Percentiles rank a stretch among this genome's conserved stretches.
These are phyloP conservation scores for Sugiyamaella novakii DNA, from an alignment of 1,139 yeast genomes.

Conservation along the genomic window DNA sequence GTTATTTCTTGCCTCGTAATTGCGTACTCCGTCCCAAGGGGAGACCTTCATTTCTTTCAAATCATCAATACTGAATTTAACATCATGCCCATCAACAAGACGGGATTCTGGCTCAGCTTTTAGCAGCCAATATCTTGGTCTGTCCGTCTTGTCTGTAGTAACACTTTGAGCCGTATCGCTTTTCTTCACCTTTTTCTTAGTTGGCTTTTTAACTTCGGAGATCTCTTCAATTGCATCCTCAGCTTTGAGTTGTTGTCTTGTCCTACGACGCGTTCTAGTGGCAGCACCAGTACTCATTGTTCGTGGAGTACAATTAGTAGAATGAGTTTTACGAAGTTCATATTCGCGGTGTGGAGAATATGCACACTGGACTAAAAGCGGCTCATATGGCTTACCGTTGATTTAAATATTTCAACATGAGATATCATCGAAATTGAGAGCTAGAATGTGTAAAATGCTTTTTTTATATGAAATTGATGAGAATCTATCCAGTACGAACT, in stretches of 20 bases:
- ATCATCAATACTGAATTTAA: slow-evolving; percentile 50
- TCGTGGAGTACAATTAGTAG: background rate
- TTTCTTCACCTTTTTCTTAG: background rate
- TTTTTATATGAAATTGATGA: too few species aligned
- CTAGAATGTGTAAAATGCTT: too few species aligned
- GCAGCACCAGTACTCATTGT: background rate
- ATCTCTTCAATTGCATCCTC: background rate
- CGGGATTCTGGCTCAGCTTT: slow-evolving; percentile 57
- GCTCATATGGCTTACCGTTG: too few species aligned
- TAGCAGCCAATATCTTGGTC: slow-evolving; percentile 49
- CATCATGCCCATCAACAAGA: slow-evolving; percentile 53
- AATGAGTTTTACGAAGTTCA: background rate
- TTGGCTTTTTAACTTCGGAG: background rate
- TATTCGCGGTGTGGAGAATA: background rate
- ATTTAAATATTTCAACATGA: too few species aligned
- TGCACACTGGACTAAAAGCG: background rate
- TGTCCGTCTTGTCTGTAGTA: background rate
- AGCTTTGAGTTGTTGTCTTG: slow-evolving; percentile 4
- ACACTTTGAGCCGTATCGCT: background rate
- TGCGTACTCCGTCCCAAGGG: slow-evolving; percentile 61
- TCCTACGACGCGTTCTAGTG: slow-evolving; percentile 11
- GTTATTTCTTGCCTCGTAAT: slow-evolving; percentile 55
- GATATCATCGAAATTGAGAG: too few species aligned
- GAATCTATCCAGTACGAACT: too few species aligned
- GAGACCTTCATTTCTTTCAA: slow-evolving; percentile 45